Conservation (phyloP, 225 moss, liverwort and hornwort genomes). For the Marchantia polymorpha region DNA sequence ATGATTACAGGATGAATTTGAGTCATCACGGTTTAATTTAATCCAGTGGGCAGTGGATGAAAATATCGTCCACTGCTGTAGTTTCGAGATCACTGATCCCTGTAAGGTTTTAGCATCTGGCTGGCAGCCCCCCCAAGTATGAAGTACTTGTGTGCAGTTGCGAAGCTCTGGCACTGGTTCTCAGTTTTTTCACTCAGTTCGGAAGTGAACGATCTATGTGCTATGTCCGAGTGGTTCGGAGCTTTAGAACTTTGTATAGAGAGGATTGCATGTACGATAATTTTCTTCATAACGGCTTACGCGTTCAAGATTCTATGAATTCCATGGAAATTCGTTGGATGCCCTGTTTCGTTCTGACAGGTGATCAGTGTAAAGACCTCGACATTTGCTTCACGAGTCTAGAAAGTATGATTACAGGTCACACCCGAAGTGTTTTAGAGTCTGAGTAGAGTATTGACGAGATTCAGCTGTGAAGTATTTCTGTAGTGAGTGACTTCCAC, state of each 20-base stretch:
- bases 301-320: too few species aligned
- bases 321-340: too few species aligned
- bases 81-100: neutral
- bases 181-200: neutral
- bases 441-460: neutral
- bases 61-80: neutral
- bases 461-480: neutral
- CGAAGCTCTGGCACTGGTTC: neutral
- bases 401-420: neutral
- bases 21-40: neutral
- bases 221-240: neutral
- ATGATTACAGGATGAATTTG: slow-evolving; percentile 77
- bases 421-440: neutral
- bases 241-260: neutral
- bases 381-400: neutral
- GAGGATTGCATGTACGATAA: too few species aligned
- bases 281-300: too few species aligned
- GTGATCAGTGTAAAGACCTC: neutral
- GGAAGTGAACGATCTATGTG: neutral
- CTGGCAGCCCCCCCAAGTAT: neutral
- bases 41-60: neutral
- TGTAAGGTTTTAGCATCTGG: neutral
- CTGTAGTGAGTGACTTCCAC: neutral
- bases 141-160: neutral
- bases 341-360: neutral